Base-by-base conservation (phyloP, 768 basidiomycete genomes). In the Rhizopogon vulgaris region DNA sequence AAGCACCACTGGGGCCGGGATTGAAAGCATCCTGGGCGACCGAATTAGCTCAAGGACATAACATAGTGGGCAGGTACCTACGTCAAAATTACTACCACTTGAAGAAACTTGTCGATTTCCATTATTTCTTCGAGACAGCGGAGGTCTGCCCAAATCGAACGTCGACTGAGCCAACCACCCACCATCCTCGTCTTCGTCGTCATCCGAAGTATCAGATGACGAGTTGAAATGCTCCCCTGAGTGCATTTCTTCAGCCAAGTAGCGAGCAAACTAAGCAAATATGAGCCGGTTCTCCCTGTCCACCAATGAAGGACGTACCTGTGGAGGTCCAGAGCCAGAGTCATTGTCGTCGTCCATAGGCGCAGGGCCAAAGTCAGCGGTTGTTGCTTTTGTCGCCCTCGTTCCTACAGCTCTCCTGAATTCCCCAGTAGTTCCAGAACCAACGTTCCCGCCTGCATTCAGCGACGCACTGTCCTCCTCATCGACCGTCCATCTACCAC, bases 91-190 rank as follows among this genome's bases (percentile, higher is more conserved):
- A 22, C 22, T 22, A 22, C 70, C 77, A 56, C 58, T 62, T 10
- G 66, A 62, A 45, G 73, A 66, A 24, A 79, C 57, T 53, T 78
- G 73, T 51, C 77, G 70, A 51, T 78, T 75, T 50, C 60, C 67
- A 52, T 72, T 71, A 57, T 74, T 73, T 51, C 78, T 72, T 48
- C 75, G 68, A 22, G 78, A 69, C 15, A 78, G 71, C 3, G 80
- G 77, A 15, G 77, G 73, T 48, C 73, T 70, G 22, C 73, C 70
- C 8, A 84, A 67, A 25, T 78, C 77, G 56, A 90, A 90, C n/a
- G 76, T 81, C 8, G 87, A 90, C 40, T 87, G 84, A 3, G 87
- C 76, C 24, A 91, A 67, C 90, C 90, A 92, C 0, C 88, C 88
- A 4, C 80, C 80, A 11, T 88, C 87, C 15, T 88, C 86, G 9